Evolutionary conservation across 2,329 filamentous ascomycete species (phyloP).

Genomic region (Colletotrichum tofieldiae): DNA sequence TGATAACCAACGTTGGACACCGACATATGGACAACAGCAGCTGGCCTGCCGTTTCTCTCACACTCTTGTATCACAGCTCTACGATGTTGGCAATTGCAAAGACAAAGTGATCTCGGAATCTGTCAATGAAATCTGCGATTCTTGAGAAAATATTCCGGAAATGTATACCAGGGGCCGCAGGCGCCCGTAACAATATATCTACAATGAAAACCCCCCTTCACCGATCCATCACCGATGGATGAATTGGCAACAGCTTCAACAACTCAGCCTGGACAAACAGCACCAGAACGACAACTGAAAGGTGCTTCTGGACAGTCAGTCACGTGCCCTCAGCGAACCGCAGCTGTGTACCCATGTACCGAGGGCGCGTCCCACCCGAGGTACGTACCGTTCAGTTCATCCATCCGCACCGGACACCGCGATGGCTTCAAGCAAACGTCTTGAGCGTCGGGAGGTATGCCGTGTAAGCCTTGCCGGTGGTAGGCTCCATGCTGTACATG

Average conservation of each 20-base stretch:
- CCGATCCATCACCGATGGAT: no score
- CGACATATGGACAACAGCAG: no score
- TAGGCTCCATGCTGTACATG: constrained; percentile 58
- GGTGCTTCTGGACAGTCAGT: neutral
- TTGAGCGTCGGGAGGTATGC: constrained; percentile 41
- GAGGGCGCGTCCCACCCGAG: neutral
- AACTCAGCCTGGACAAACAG: no score
- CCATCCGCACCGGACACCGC: neutral
- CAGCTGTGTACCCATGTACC: no score
- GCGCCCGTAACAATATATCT: constrained; percentile 18
- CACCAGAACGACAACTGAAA: neutral
- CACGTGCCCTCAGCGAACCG: no score
- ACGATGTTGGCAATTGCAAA: neutral
- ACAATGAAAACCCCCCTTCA: constrained; percentile 22
- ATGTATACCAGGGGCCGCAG: constrained; percentile 18
- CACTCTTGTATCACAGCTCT: neutral
- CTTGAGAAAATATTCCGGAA: no score
- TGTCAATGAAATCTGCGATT: neutral
- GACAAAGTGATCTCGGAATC: neutral
- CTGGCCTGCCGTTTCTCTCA: neutral
- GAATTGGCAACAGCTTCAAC: no score
- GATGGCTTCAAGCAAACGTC: constrained; percentile 26
- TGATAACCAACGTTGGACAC: neutral
- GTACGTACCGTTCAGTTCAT: neutral
- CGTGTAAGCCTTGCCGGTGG: constrained; percentile 54